Percentiles rank a stretch among this genome's conserved stretches.
These are phyloP conservation scores for Terfezia boudieri DNA, from an alignment of 495 filamentous ascomycete species.

Conservation along the genomic window DNA sequence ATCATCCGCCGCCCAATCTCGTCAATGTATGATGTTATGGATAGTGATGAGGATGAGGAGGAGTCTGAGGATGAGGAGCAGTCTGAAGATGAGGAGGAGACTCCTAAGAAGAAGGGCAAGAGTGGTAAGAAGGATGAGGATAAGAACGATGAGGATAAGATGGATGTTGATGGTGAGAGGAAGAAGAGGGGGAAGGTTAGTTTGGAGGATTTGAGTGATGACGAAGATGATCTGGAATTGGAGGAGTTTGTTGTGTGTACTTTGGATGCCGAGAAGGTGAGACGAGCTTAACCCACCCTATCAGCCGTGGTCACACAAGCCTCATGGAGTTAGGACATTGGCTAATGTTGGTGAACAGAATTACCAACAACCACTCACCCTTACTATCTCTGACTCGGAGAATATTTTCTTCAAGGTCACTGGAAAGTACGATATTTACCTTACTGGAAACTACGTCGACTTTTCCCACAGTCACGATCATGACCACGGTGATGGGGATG, in stretches of 20 bases:
- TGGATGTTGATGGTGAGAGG: constrained; percentile 44
- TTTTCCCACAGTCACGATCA: constrained; percentile 30
- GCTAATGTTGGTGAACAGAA: constrained; percentile 33
- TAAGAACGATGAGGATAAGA: constrained; percentile 34
- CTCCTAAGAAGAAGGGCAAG: constrained; percentile 44
- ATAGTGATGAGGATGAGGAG: constrained; percentile 13
- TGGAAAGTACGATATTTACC: constrained; percentile 70
- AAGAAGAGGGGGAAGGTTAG: constrained; percentile 25
- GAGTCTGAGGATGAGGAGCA: constrained; percentile 32
- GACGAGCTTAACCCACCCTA: constrained; percentile 2
- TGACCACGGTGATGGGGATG: constrained; percentile 38
- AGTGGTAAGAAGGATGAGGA: constrained; percentile 41
- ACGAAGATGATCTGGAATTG: constrained; percentile 38
- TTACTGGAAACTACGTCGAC: constrained; percentile 88
- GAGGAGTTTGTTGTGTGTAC: constrained; percentile 89
- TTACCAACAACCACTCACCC: constrained; percentile 87
- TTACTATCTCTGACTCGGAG: constrained; percentile 70
- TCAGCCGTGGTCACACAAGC: neutral
- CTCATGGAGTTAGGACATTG: constrained; percentile 2
- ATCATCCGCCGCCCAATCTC: constrained; percentile 41
- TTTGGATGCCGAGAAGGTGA: constrained; percentile 60
- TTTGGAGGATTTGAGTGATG: constrained; percentile 36
- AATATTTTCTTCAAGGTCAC: constrained; percentile 72
- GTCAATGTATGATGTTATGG: neutral
- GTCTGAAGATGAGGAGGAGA: constrained; percentile 60